These are phyloP conservation scores for Bacterosira constricta DNA, from an alignment of 108 stramenopile genomes.

Conservation along the genomic window DNA sequence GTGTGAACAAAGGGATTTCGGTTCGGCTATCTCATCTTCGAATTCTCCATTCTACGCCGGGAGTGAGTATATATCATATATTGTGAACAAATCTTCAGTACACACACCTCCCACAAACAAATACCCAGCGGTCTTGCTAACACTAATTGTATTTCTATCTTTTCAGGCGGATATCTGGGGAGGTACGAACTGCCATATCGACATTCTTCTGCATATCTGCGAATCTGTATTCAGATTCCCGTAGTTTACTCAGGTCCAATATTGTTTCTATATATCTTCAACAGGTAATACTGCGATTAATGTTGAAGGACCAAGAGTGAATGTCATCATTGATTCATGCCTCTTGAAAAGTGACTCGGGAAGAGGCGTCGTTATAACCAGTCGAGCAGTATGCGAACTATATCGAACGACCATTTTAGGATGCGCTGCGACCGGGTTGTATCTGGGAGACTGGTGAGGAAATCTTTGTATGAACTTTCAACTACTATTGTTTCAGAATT, in stretches of 20 bases:
- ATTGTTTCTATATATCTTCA: too few relatives aligned
- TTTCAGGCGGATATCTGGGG: conserved; percentile 43
- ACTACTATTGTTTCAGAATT: neutral
- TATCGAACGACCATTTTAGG: conserved; percentile 19
- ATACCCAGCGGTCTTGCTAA: too few relatives aligned
- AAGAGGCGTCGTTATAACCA: conserved; percentile 46
- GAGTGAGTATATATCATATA: neutral
- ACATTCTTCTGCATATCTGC: too few relatives aligned
- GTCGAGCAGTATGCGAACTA: conserved; percentile 31
- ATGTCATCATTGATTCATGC: conserved; percentile 39
- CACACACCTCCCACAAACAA: too few relatives aligned
- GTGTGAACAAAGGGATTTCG: conserved; percentile 6
- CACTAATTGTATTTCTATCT: too few relatives aligned
- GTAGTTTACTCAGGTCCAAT: too few relatives aligned
- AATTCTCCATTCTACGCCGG: conserved; percentile 29
- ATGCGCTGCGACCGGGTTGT: conserved; percentile 55
- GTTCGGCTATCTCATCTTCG: conserved; percentile 22
- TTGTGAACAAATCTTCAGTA: neutral
- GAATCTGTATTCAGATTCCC: too few relatives aligned
- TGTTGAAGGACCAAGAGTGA: conserved; percentile 18
- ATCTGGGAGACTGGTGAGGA: conserved; percentile 36
- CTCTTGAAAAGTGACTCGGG: conserved; percentile 45
- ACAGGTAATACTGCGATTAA: conserved; percentile 32
- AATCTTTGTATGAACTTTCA: neutral
- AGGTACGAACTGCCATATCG: too few relatives aligned